Evolutionary conservation across 164 flowering plant genomes (phyloP).

Genomic region (Vitis vinifera): ASM3070453v1 NC_081817.1:20664501-20665000

Average conservation of each 20-base stretch:
- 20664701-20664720: conserved; percentile 54
- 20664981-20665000: conserved; percentile 87
- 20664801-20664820: no score
- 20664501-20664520: not conserved
- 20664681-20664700: conserved; percentile 85
- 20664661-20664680: conserved; percentile 85
- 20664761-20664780: no score
- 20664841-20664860: conserved; percentile 95
- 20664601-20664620: conserved; percentile 79
- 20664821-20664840: no score
- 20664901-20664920: conserved; percentile 93
- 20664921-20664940: conserved; percentile 82
- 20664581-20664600: conserved; percentile 92
- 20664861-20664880: conserved; percentile 91
- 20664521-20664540: not conserved
- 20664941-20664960: conserved; percentile 75
- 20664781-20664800: no score
- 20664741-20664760: not conserved
- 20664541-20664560: not conserved
- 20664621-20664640: conserved; percentile 72
- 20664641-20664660: conserved; percentile 92
- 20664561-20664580: conserved; percentile 82
- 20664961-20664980: conserved; percentile 85
- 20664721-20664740: not conserved
- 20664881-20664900: conserved; percentile 97